Evolutionary conservation across 352 stramenopile genomes (phyloP).

Genomic region (Pythium periplocum): DNA sequence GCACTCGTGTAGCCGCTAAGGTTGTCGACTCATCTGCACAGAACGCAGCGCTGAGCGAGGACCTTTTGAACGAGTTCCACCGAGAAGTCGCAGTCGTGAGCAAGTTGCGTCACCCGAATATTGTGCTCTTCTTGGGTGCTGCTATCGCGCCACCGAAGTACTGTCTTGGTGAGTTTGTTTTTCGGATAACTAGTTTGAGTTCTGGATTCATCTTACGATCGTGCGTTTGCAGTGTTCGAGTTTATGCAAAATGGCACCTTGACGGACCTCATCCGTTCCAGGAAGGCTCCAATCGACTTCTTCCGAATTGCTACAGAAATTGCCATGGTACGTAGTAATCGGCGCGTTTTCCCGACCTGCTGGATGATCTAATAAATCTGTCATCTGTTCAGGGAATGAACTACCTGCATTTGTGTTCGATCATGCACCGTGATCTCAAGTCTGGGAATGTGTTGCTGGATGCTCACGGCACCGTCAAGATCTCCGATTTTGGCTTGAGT

Average conservation of each 20-base stretch:
- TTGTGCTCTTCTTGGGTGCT: slow-evolving; percentile 80
- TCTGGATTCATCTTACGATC: not conserved
- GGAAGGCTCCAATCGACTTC: slow-evolving; percentile 69
- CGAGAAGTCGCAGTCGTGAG: slow-evolving; percentile 81
- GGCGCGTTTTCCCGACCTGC: not conserved
- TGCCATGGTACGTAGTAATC: slow-evolving; percentile 47
- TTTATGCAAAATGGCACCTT: slow-evolving; percentile 87
- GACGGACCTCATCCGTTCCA: slow-evolving; percentile 72
- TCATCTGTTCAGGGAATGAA: slow-evolving; percentile 79
- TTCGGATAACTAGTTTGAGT: not conserved
- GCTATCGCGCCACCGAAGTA: slow-evolving; percentile 76
- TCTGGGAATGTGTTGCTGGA: slow-evolving; percentile 93
- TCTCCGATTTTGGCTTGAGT: slow-evolving; percentile 86
- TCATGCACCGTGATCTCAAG: slow-evolving; percentile 95
- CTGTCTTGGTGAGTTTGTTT: slow-evolving; percentile 52
- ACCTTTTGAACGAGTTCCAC: slow-evolving; percentile 83
- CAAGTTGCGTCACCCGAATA: slow-evolving; percentile 82
- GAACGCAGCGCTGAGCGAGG: slow-evolving; percentile 56
- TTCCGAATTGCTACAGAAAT: slow-evolving; percentile 74
- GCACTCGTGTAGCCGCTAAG: slow-evolving; percentile 75
- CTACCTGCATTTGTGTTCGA: slow-evolving; percentile 92
- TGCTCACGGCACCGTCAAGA: slow-evolving; percentile 77
- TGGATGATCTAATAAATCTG: not conserved
- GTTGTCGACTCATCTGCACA: slow-evolving; percentile 73
- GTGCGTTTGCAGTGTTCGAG: slow-evolving; percentile 58